Evolutionary conservation across 805 yeast genomes (phyloP).

Genomic region (Saccharomycopsis olivae): DNA sequence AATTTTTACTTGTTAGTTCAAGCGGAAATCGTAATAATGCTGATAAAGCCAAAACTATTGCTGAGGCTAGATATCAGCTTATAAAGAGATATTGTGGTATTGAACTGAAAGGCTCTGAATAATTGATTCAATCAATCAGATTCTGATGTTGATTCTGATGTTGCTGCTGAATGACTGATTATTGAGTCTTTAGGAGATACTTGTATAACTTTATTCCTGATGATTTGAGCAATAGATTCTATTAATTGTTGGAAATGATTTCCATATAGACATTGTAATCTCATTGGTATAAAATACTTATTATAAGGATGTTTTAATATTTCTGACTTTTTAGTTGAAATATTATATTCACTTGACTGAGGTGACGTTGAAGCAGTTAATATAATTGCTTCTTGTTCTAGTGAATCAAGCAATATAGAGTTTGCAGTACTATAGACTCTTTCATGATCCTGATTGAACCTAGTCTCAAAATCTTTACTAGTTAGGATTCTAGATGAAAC

Average conservation of each 20-base stretch:
- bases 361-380: not conserved
- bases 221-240: not conserved
- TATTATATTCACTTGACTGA: too few species aligned
- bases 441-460: too few species aligned
- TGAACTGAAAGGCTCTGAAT: not conserved
- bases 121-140: not conserved
- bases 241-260: not conserved
- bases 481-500: too few species aligned
- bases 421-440: not conserved
- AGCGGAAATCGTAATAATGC: too few species aligned
- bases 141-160: not conserved
- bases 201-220: not conserved
- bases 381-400: not conserved
- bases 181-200: not conserved
- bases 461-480: too few species aligned
- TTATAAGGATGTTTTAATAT: conserved; percentile 1
- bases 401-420: not conserved
- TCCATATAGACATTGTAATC: not conserved
- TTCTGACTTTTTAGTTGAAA: not conserved
- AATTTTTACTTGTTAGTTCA: too few species aligned
- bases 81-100: not conserved
- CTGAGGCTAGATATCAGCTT: not conserved
- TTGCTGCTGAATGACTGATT: not conserved
- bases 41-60: not conserved
- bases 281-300: not conserved